Conservation (phyloP, 1,284 basidiomycete species). For the Ceratobasidium sp. region DNA sequence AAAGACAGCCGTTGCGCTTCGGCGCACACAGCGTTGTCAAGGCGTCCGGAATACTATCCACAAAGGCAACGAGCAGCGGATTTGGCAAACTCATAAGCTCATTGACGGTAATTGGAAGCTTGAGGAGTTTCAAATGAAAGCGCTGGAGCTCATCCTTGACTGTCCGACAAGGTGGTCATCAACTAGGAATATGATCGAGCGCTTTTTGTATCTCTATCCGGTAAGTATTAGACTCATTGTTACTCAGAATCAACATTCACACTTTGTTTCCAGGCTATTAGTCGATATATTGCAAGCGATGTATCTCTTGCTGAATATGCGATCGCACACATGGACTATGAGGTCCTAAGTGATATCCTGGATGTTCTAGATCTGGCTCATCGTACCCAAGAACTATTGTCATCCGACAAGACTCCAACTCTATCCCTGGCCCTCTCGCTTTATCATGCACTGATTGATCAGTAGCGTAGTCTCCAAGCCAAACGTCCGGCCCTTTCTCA, state of each 20-base stretch:
- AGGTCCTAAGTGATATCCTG: constrained; percentile 32
- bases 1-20: background rate
- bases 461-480: background rate
- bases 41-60: background rate
- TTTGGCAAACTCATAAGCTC: constrained; percentile 4
- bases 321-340: background rate
- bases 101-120: background rate
- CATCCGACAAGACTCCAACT: constrained; percentile 47
- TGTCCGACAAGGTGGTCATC: constrained; percentile 16
- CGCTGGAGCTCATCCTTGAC: constrained; percentile 31
- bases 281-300: constrained; percentile 19
- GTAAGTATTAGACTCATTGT: constrained; percentile 42
- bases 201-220: constrained; percentile 36
- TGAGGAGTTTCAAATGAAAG: background rate
- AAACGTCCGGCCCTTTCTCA: constrained; percentile 20
- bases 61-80: background rate
- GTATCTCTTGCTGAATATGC: background rate
- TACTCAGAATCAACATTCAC: too few species aligned
- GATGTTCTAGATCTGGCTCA: constrained; percentile 21
- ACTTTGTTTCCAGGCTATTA: too few species aligned
- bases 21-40: background rate
- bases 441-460: constrained; percentile 20
- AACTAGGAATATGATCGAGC: constrained; percentile 39
- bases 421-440: constrained; percentile 25
- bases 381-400: constrained; percentile 41